Evolutionary conservation across 2,329 filamentous ascomycete species (phyloP).

Genomic region (Fusarium sp.): DNA sequence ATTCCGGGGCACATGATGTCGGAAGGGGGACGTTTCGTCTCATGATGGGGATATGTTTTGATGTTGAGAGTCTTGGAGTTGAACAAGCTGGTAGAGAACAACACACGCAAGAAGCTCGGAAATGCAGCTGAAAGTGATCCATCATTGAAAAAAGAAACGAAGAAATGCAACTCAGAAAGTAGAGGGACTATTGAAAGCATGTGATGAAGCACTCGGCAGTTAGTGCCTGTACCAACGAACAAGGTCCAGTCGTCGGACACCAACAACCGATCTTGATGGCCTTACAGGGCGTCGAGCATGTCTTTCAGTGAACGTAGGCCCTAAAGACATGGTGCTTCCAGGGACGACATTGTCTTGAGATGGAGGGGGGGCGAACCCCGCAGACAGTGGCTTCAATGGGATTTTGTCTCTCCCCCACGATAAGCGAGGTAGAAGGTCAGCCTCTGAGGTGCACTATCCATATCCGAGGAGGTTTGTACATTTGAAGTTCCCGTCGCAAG

Average conservation of each 20-base stretch:
- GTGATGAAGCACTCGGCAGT: constrained; percentile 9
- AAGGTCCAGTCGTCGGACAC: background rate
- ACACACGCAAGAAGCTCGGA: background rate
- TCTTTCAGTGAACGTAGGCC: background rate
- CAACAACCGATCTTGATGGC: constrained; percentile 12
- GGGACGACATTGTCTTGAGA: background rate
- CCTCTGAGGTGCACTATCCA: background rate
- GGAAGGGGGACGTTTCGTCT: background rate
- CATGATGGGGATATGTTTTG: background rate
- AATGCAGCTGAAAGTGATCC: background rate
- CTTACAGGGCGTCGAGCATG: background rate
- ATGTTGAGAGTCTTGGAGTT: background rate
- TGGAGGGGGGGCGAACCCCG: constrained; percentile 6
- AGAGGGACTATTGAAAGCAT: constrained; percentile 12
- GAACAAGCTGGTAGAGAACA: background rate
- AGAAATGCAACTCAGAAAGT: background rate
- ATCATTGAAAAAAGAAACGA: constrained; percentile 3
- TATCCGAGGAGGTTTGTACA: background rate
- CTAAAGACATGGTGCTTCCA: background rate
- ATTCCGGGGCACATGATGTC: background rate
- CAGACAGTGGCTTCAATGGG: background rate
- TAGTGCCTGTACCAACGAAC: background rate
- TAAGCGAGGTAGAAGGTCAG: background rate
- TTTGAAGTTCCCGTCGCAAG: background rate
- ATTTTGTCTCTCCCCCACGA: constrained; percentile 1